Percentiles rank a stretch among this genome's conserved stretches.
Conservation (phyloP, 805 yeast genomes). For the Yarrowia osloensis region DNA sequence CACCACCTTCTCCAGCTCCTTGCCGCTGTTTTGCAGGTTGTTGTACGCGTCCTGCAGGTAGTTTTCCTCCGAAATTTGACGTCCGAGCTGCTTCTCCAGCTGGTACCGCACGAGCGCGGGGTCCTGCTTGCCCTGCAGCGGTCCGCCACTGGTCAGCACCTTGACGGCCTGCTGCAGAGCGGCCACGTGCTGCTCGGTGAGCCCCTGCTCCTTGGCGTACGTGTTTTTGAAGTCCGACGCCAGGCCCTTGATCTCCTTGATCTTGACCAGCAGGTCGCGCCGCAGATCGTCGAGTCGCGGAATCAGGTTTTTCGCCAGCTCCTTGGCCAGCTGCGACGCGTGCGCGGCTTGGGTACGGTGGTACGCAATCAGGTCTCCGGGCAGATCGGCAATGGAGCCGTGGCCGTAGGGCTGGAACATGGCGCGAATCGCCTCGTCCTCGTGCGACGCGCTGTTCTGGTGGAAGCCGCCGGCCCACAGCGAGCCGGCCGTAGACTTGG, state of each 20-base stretch:
- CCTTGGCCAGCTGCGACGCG: conserved; percentile 61
- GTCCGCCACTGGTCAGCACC: conserved; percentile 45
- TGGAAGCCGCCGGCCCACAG: conserved; percentile 24
- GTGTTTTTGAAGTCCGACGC: conserved; percentile 83
- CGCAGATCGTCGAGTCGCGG: conserved; percentile 69
- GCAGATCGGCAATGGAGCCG: conserved; percentile 81
- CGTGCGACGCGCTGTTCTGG: conserved; percentile 35
- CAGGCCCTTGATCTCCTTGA: conserved; percentile 80
- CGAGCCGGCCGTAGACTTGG: conserved; percentile 19
- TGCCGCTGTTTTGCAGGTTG: conserved; percentile 84
- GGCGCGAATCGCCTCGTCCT: conserved; percentile 44
- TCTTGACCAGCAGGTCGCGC: conserved; percentile 77
- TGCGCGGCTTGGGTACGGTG: conserved; percentile 61
- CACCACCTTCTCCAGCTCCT: conserved; percentile 84
- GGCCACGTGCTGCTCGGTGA: conserved; percentile 65
- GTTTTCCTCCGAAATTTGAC: conserved; percentile 80
- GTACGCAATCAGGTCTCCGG: conserved; percentile 65
- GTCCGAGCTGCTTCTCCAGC: conserved; percentile 74
- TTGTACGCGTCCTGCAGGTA: conserved; percentile 84
- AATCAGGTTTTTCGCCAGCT: conserved; percentile 59
- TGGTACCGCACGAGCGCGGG: conserved; percentile 75
- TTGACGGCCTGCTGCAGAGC: conserved; percentile 48
- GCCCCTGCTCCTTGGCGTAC: conserved; percentile 66
- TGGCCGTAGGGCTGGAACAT: conserved; percentile 73
- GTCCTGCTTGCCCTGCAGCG: conserved; percentile 60